Percentiles rank a stretch among this genome's conserved stretches.
phyloP scores from a whole-genome alignment of 129 eudicot genomes.

The Glebionis coronaria region DNA sequence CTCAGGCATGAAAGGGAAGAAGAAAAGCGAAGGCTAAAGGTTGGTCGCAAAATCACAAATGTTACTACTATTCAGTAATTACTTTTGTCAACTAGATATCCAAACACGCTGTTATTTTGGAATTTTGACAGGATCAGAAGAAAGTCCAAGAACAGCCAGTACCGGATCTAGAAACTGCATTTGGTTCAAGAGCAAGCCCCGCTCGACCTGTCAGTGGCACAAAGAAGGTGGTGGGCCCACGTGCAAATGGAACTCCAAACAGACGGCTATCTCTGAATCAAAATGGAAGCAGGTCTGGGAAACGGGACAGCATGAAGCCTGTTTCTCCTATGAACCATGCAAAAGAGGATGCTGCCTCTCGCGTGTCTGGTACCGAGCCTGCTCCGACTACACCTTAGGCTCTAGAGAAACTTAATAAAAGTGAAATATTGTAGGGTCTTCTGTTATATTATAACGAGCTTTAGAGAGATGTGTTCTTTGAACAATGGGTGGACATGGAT shows the following conservation, averaged over 20 bases:
- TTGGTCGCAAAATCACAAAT: slow-evolving; percentile 25
- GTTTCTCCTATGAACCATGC: slow-evolving; percentile 68
- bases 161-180: slow-evolving; percentile 57
- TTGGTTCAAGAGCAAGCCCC: slow-evolving; percentile 87
- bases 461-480: slow-evolving; percentile 18
- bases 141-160: slow-evolving; percentile 70
- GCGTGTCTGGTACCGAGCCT: slow-evolving; percentile 63
- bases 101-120: not conserved
- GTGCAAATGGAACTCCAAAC: slow-evolving; percentile 68
- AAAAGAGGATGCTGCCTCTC: slow-evolving; percentile 78
- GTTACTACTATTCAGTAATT: not conserved
- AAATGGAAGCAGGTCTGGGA: slow-evolving; percentile 76
- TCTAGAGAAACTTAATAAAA: slow-evolving; percentile 14
- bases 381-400: slow-evolving; percentile 62
- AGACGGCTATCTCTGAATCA: slow-evolving; percentile 78
- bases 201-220: slow-evolving; percentile 50
- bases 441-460: slow-evolving; percentile 15
- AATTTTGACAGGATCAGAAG: slow-evolving; percentile 73
- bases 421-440: slow-evolving; percentile 31
- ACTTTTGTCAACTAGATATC: not conserved
- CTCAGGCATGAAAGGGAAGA: slow-evolving; percentile 98
- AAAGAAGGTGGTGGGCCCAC: slow-evolving; percentile 75
- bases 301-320: slow-evolving; percentile 53
- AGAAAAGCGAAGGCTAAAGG: slow-evolving; percentile 90
- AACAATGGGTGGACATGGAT: slow-evolving; percentile 24